Percentiles rank a stretch among this genome's conserved stretches.
Conservation (phyloP, 2,329 filamentous ascomycete genomes). For the Chaetomium strumarium region DNA sequence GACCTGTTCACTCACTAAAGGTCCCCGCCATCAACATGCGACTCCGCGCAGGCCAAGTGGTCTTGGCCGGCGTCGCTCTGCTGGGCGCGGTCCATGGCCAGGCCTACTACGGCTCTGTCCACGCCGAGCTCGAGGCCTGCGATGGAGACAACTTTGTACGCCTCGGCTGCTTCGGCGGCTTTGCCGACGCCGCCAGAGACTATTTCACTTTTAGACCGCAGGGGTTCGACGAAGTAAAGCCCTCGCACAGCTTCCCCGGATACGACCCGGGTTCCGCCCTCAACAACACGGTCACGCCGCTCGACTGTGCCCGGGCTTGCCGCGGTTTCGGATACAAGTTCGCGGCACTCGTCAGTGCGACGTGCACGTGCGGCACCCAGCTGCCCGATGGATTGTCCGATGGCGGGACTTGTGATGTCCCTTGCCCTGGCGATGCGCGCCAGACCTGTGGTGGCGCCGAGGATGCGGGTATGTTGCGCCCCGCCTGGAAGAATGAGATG, state of each 20-base stretch:
- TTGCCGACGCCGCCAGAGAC: constrained; percentile 1
- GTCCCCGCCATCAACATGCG: constrained; percentile 9
- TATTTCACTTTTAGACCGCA: constrained; percentile 20
- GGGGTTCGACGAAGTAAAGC: constrained; percentile 15
- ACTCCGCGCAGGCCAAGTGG: constrained; percentile 6
- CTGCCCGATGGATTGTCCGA: constrained; percentile 8
- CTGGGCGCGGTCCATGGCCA: constrained; percentile 13
- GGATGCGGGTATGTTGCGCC: constrained; percentile 6
- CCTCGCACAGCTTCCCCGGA: constrained; percentile 20
- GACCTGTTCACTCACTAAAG: too few relatives aligned
- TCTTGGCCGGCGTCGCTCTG: constrained; percentile 10
- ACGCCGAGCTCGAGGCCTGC: constrained; percentile 2
- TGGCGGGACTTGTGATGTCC: constrained; percentile 2
- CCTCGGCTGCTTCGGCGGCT: constrained; percentile 16
- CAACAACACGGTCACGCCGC: constrained; percentile 27
- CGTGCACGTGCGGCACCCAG: constrained; percentile 26
- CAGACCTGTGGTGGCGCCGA: constrained; percentile 26
- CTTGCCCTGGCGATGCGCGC: constrained; percentile 25
- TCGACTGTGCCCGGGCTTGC: constrained; percentile 24
- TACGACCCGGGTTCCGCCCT: constrained; percentile 20
- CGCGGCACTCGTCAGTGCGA: constrained; percentile 16
- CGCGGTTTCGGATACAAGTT: constrained; percentile 28
- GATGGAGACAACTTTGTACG: constrained; percentile 14
- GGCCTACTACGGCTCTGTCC: constrained; percentile 14
- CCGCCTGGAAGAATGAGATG: too few relatives aligned